These are phyloP conservation scores for Chalciporus chontae DNA, from an alignment of 768 basidiomycete genomes.

Conservation along the genomic window DNA sequence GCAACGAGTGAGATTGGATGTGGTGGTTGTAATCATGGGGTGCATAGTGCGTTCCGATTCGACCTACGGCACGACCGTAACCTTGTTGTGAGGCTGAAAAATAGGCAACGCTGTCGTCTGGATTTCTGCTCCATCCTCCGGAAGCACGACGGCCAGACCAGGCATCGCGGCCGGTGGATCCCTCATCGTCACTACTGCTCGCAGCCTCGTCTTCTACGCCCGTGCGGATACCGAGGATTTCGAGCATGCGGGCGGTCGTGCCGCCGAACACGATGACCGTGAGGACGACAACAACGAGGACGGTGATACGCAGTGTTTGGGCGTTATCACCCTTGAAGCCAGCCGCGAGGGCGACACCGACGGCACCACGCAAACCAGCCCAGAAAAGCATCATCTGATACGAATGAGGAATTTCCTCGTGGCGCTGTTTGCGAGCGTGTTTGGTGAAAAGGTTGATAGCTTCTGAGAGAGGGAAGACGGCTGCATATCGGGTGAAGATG, in stretches of 20 bases:
- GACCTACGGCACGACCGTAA: constrained; percentile 34
- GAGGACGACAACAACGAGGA: constrained; percentile 91
- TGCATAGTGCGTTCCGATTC: constrained; percentile 58
- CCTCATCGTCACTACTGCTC: constrained; percentile 50
- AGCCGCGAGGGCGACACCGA: constrained; percentile 95
- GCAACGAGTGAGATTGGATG: constrained; percentile 21
- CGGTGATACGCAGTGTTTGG: constrained; percentile 86
- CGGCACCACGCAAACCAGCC: constrained; percentile 95
- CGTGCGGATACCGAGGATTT: constrained; percentile 91
- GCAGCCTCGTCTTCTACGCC: constrained; percentile 93
- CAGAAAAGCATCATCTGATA: constrained; percentile 99
- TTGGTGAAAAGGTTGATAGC: constrained; percentile 90
- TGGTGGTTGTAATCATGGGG: constrained; percentile 63
- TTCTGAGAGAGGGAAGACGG: constrained; percentile 94
- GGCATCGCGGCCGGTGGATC: constrained; percentile 24
- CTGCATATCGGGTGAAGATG: constrained; percentile 90
- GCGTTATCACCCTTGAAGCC: constrained; percentile 95
- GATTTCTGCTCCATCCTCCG: constrained; percentile 42
- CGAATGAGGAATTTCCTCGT: constrained; percentile 92
- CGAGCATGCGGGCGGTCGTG: constrained; percentile 95
- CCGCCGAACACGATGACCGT: constrained; percentile 95
- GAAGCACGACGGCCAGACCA: constrained; percentile 36
- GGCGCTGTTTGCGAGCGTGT: constrained; percentile 79
- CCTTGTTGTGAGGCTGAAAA: constrained; percentile 24
- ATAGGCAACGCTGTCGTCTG: constrained; percentile 42